phyloP scores from a whole-genome alignment of 2,329 filamentous ascomycete genomes.

The Penicillium concentricum region DNA sequence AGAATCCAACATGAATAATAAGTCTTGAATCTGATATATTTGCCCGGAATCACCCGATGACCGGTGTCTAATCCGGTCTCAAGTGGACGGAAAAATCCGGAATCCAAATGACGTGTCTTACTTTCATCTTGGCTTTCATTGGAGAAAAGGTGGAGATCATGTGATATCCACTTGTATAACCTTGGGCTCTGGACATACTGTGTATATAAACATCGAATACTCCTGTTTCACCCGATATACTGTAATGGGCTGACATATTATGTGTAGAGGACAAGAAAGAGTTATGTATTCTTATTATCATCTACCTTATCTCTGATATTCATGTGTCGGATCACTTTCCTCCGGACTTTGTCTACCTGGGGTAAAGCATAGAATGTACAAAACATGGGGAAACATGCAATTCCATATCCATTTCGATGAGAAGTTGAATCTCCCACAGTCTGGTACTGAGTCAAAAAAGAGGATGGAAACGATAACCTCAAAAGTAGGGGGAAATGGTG shows the following conservation, averaged over 20 bases:
- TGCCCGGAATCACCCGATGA: conserved; percentile 19
- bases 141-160: conserved; percentile 23
- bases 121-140: conserved; percentile 13
- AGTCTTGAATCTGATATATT: too few species aligned
- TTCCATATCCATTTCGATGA: neutral
- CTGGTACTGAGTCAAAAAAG: too few species aligned
- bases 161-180: conserved; percentile 18
- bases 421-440: neutral
- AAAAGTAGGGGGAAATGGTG: conserved; percentile 14
- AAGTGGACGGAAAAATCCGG: conserved; percentile 33
- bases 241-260: neutral
- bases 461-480: too few species aligned
- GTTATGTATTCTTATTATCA: conserved; percentile 24
- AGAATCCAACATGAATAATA: too few species aligned
- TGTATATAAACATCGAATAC: too few species aligned
- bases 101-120: conserved; percentile 6
- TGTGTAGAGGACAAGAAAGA: too few species aligned
- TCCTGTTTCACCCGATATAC: neutral
- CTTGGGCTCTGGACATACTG: neutral
- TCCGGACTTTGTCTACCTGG: neutral
- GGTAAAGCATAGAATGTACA: neutral
- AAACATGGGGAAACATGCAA: neutral
- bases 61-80: conserved; percentile 26
- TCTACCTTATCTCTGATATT: conserved; percentile 8
- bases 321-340: conserved; percentile 15